Base-by-base conservation (phyloP, 2,329 filamentous ascomycete species). In the Aspergillus vadensis region DNA sequence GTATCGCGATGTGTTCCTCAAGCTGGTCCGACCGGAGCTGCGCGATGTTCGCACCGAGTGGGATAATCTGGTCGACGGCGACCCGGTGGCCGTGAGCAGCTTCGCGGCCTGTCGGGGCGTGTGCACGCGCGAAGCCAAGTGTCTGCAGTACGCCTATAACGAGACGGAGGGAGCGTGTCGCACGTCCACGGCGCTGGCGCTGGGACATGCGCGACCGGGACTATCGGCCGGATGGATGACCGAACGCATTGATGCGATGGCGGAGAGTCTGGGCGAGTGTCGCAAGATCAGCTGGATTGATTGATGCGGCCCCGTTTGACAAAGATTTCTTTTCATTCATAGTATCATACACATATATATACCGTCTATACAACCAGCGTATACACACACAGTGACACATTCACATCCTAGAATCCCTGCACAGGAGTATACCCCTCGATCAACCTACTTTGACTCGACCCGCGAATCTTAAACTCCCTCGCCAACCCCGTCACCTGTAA, bases 201-300 rank as follows among this genome's bases (percentile, higher is more conserved):
- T 61, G 17, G 59, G 62, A 1, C 49, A 57, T n/a, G 8, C 19
- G 2, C 41, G 14, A 39, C 17, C 21, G 5, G 19, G 51, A 56
- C 48, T 9, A 43, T 44, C 23, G 19, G 59, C 55, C 2, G 62
- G 59, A 6, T 63, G 62, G 62, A 59, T 61, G 59, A 17, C 55
- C 25, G 47, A 63, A 4, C 36, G 62, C 1, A 59, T 63, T 21
- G 56, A 63, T 32, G 49, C 41, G 3, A 41, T 23, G 15, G 59
- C 62, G 0, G 59, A 54, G 12, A 55, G 27, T 38, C 19, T 61
- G 52, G 61, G 61, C 9, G 41, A 12, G 4, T 63, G 61, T 50
- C 23, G 44, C n/a, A 9, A n/a, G 27, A 56, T 56, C 5, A 30
- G 51, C 5, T 63, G 61, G 61, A 32, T 55, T 44, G 41, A 44